Evolutionary conservation across 805 yeast species (phyloP).

Genomic region (Sugiyamaella americana): DNA sequence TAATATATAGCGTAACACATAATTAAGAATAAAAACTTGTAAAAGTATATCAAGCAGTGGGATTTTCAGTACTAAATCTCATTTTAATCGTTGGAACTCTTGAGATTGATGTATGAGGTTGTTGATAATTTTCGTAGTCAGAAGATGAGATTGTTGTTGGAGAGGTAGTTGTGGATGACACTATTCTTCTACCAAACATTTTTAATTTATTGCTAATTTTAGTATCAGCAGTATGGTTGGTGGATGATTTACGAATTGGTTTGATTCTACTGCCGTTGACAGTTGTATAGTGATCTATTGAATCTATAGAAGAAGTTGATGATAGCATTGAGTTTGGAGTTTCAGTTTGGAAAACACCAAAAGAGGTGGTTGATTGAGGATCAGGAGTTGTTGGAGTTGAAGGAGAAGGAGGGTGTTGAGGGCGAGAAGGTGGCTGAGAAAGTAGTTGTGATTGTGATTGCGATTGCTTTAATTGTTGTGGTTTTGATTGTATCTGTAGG

Average conservation of each 20-base stretch:
- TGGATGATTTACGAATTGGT: constrained; percentile 3
- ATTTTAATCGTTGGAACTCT: constrained; percentile 9
- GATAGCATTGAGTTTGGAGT: constrained; percentile 1
- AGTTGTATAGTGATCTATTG: not conserved
- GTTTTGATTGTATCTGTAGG: too few relatives aligned
- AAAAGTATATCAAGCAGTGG: not conserved
- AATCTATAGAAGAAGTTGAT: constrained; percentile 12
- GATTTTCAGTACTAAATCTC: constrained; percentile 16
- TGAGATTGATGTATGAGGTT: not conserved
- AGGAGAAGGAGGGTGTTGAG: too few relatives aligned
- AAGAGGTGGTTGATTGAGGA: constrained; percentile 10
- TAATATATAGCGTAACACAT: not conserved
- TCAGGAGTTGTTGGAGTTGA: not conserved
- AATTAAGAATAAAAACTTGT: not conserved
- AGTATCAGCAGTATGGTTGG: not conserved
- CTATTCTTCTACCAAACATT: constrained; percentile 15
- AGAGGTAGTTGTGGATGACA: constrained; percentile 5
- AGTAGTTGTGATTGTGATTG: too few relatives aligned
- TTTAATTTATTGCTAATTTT: constrained; percentile 23
- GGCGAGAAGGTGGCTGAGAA: too few relatives aligned
- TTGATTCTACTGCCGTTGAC: not conserved
- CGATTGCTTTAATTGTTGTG: too few relatives aligned
- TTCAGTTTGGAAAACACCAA: constrained; percentile 15
- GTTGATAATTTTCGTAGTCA: not conserved
- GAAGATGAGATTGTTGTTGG: not conserved